Base-by-base conservation (phyloP, 2,329 filamentous ascomycete species). In the Fusarium brachygibbosum region DNA sequence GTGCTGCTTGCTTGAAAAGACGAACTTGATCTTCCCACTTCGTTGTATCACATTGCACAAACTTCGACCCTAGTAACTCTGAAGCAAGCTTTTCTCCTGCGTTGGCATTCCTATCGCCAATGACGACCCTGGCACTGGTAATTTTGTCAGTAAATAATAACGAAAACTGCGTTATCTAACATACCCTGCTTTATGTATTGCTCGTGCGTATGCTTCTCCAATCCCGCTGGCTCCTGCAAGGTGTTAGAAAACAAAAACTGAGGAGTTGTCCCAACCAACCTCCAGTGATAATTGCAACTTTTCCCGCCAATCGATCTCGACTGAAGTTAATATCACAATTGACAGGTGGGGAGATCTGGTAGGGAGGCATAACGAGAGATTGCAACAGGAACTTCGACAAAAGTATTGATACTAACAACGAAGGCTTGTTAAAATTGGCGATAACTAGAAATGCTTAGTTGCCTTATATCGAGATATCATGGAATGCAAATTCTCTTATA, bases 261-360 rank as follows among this genome's bases (percentile, higher is more conserved):
- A 16, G 9, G 6, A 0, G 6, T 5, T 2, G 21, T 21, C 13
- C 3, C 21, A 13, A 7, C 28, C 29, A 0, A 32, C 58, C 58
- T 34, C 56, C 32, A 1, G 58, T 60, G 0, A 62, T 14, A 2
- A 62, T 45, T 1, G 12, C 56, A 7, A 19, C 21, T 19, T 31
- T 60, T 2, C 7, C 45, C 5, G 19, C 0, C 1, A 61, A 10
- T 28, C n/a, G 3, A 5, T 23, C 34, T 19, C 16, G 19, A 9
- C 10, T 7, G 17, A 51, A 50, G 5, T 52, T 14, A 2, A 45
- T 21, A 3, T 31, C 5, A 1, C 58, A 52, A 8, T 52, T 8
- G 1, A 40, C 1, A 1, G 21, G 21, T 0, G 16, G 0, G 1
- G 32, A 28, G 0, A n/a, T 3, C 0, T 29, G 4, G 3, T 62